phyloP scores from a whole-genome alignment of 495 filamentous ascomycete species.

The Delitschia confertaspora region DNA sequence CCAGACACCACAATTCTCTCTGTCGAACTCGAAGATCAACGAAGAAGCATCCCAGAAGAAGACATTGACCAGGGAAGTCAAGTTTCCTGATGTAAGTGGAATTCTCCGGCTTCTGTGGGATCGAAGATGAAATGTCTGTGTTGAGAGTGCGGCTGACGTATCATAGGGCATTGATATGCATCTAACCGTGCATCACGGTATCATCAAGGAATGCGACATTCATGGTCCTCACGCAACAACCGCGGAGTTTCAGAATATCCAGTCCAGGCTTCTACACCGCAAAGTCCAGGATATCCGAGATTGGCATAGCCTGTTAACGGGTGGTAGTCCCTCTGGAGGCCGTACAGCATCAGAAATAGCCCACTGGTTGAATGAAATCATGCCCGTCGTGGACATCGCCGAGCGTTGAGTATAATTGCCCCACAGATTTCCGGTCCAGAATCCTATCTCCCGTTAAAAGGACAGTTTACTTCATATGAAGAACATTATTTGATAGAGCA shows the following conservation, averaged over 20 bases:
- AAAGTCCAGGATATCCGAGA: slow-evolving; percentile 37
- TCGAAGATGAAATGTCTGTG: neutral
- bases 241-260: slow-evolving; percentile 1
- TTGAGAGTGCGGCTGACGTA: neutral
- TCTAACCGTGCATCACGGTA: slow-evolving; percentile 21
- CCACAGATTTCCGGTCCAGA: no score
- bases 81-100: slow-evolving; percentile 10
- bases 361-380: no score
- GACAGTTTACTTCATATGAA: no score
- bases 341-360: no score
- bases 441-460: no score
- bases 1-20: slow-evolving; percentile 78
- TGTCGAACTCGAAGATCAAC: slow-evolving; percentile 44
- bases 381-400: no score
- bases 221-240: neutral
- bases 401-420: no score
- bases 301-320: no score
- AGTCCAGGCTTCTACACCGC: slow-evolving; percentile 9
- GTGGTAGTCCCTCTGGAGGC: no score
- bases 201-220: slow-evolving; percentile 24
- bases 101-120: slow-evolving; percentile 5
- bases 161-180: neutral
- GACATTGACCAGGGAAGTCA: slow-evolving; percentile 15
- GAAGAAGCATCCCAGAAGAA: slow-evolving; percentile 8
- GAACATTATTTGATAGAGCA: no score